Evolutionary conservation across 2,329 filamentous ascomycete species (phyloP), one percentile per base, ranked within the genome.

Genomic region (Exophiala aquamarina): DNA sequence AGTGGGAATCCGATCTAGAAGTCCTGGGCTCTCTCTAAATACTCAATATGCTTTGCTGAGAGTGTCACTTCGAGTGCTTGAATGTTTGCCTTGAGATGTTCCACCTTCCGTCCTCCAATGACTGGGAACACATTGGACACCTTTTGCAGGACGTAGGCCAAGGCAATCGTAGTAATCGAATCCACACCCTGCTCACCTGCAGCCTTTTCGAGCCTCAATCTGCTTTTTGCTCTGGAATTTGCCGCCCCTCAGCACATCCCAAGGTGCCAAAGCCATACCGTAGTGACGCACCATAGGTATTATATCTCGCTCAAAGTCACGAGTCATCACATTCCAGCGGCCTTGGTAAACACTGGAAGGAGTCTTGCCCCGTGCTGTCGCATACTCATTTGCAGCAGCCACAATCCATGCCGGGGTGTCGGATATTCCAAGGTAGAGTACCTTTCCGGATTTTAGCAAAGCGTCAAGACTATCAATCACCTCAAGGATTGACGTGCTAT

Each of bases 81-180:
- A 53, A 89, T 84, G 58, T 88, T 89, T 44, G 73, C 75, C 61
- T 82, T 77, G 34, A 90, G 68, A 61, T 89, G 84, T 38, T 84
- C 79, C 4, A 86, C 64, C 57, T 82, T 88, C 10, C 84, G 75
- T 0, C 83, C 82, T 9, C 86, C 85, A 3, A 88, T 72, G 29
- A 89, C 81, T 1, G 87, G 86, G 59, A 87, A 88, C 11, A 89
- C 82, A 58, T 87, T 81, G 0, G 84, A 79, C 1, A 82, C 72
- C 68, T 89, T 88, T 55, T 81, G 76, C 74, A 86, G 77, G 11
- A 89, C 81, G 60, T 90, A 90, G 2, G 86, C 86, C 18, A 90
- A 67, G 7, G 86, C 86, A 26, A 87, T 68, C 29, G 77, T 77
- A 3, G 82, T 84, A 39, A 87, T 73, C 2, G 63, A 68, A 23